phyloP scores from a whole-genome alignment of 495 filamentous ascomycete species.

The Sphaerosporella brunnea region DNA sequence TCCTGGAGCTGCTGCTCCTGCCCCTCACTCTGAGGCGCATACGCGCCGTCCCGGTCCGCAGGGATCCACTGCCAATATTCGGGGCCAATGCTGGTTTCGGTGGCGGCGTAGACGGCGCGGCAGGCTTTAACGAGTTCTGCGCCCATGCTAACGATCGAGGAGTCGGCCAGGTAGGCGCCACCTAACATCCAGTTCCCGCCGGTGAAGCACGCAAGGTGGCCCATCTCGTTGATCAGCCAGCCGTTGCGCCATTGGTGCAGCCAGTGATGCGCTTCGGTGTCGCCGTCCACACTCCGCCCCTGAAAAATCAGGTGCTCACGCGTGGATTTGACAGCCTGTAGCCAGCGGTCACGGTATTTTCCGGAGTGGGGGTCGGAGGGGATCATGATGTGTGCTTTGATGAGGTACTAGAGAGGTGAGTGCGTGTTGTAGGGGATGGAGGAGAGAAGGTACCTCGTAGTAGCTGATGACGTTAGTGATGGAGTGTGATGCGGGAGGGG shows the following conservation, averaged over 20 bases:
- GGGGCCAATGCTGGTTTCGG: constrained; percentile 26
- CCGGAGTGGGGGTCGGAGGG: constrained; percentile 18
- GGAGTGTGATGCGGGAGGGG: constrained; percentile 1
- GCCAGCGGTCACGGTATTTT: constrained; percentile 28
- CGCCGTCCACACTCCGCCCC: not conserved
- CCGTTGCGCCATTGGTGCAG: constrained; percentile 22
- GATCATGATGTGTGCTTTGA: constrained; percentile 27
- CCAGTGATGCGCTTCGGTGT: constrained; percentile 8
- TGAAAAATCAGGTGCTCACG: constrained; percentile 19
- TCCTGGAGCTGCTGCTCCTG: constrained; percentile 21
- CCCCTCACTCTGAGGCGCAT: constrained; percentile 15
- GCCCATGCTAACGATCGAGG: constrained; percentile 24
- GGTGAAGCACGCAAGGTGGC: constrained; percentile 28
- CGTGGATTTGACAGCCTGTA: constrained; percentile 27
- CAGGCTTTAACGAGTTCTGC: constrained; percentile 25
- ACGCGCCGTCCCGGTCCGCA: constrained; percentile 14
- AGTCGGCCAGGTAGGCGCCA: constrained; percentile 21
- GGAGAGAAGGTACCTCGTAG: constrained; percentile 18
- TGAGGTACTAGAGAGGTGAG: constrained; percentile 28
- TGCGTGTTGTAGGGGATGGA: constrained; percentile 3
- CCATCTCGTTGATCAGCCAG: constrained; percentile 26
- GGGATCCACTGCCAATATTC: constrained; percentile 22
- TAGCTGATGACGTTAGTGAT: constrained; percentile 13
- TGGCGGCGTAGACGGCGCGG: constrained; percentile 24
- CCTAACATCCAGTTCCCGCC: constrained; percentile 28